These are phyloP conservation scores for Lecanicillium sp. DNA, from an alignment of 2,329 filamentous ascomycete genomes.

Conservation along the genomic window DNA sequence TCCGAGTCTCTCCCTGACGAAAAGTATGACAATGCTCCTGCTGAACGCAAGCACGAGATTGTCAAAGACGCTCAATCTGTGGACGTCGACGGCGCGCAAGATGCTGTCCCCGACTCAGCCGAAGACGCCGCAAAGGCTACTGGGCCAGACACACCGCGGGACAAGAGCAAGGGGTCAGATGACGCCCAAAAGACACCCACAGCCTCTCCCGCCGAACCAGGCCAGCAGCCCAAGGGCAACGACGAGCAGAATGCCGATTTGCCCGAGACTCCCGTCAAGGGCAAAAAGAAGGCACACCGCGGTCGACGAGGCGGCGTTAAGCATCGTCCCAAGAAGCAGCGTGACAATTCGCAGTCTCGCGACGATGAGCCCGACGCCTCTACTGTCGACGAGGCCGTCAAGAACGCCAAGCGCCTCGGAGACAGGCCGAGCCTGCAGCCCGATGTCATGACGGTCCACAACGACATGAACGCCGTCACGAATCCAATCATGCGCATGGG, in stretches of 20 bases:
- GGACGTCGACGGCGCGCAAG: not conserved
- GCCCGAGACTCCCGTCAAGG: slow-evolving; percentile 37
- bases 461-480: slow-evolving; percentile 54
- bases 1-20: slow-evolving; percentile 6
- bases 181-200: not conserved
- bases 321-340: slow-evolving; percentile 53
- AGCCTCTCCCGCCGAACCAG: slow-evolving; percentile 5
- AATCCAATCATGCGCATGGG: slow-evolving; percentile 56
- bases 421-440: slow-evolving; percentile 50
- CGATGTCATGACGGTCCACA: slow-evolving; percentile 52
- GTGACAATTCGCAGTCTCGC: slow-evolving; percentile 45
- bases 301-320: slow-evolving; percentile 67
- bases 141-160: not conserved
- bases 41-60: not conserved
- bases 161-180: not conserved
- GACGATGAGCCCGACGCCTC: slow-evolving; percentile 39
- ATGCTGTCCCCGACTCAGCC: not conserved
- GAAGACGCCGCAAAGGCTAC: not conserved
- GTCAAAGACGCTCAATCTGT: not conserved
- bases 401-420: slow-evolving; percentile 53
- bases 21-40: not conserved
- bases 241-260: slow-evolving; percentile 4
- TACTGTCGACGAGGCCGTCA: slow-evolving; percentile 57
- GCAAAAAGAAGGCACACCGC: slow-evolving; percentile 63
- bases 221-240: slow-evolving; percentile 7